Conservation (phyloP, 139 green algal species). For the Axilococcus clingmanii region DNA sequence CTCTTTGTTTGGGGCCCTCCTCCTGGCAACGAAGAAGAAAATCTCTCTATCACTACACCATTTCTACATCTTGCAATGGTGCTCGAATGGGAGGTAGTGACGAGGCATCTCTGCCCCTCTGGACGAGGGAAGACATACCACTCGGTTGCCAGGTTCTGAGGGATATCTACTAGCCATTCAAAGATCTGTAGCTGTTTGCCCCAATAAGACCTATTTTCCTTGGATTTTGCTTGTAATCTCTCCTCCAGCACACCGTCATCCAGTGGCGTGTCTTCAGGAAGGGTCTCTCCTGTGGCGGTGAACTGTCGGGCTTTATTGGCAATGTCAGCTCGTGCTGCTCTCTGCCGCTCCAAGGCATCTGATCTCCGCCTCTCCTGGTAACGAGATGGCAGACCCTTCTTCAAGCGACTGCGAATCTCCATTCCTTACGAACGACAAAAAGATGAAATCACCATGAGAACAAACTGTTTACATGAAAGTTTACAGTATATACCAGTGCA, state of each 20-base stretch:
- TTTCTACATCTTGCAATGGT: constrained; percentile 38
- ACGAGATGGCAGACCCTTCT: too few relatives aligned
- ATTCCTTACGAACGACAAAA: too few relatives aligned
- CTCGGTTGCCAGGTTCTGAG: constrained; percentile 44
- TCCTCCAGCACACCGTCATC: too few relatives aligned
- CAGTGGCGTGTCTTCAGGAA: constrained; percentile 1
- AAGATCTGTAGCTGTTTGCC: constrained; percentile 71
- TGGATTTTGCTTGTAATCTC: background rate
- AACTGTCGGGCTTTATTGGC: background rate
- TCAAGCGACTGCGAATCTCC: too few relatives aligned
- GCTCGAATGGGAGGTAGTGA: constrained; percentile 41
- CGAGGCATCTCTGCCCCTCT: constrained; percentile 74
- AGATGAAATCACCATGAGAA: too few relatives aligned
- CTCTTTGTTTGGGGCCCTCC: constrained; percentile 12
- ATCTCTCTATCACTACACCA: constrained; percentile 45
- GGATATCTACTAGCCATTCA: constrained; percentile 85
- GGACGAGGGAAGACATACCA: constrained; percentile 76
- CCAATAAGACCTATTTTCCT: constrained; percentile 15
- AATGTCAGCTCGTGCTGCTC: background rate
- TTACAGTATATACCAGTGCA: too few relatives aligned
- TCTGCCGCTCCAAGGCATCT: constrained; percentile 29
- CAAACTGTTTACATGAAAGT: too few relatives aligned
- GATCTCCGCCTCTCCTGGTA: constrained; percentile 33
- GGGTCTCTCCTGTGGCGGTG: background rate
- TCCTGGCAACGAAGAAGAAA: constrained; percentile 46